Evolutionary conservation across 441 rosid genomes (phyloP).

Genomic region (Euphorbia celastroides): DNA sequence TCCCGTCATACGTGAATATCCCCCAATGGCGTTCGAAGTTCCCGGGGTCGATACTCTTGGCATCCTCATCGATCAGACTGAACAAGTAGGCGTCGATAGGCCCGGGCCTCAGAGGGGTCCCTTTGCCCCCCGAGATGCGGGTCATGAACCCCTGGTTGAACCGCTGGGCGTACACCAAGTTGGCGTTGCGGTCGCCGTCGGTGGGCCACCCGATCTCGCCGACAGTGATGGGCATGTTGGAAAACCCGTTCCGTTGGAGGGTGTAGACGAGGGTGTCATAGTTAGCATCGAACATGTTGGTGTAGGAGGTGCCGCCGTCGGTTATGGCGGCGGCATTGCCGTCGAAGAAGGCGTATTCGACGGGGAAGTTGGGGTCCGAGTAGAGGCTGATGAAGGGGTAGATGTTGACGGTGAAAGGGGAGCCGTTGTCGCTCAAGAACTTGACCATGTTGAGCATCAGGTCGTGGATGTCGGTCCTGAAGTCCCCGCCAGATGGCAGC

Average conservation of each 20-base stretch:
- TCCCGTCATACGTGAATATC: conserved; percentile 68
- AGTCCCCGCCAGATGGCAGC: conserved; percentile 89
- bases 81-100: conserved; percentile 78
- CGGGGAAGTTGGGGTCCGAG: conserved; percentile 60
- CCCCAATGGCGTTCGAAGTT: conserved; percentile 99
- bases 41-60: conserved; percentile 81
- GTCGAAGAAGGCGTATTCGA: conserved; percentile 92
- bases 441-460: conserved; percentile 72
- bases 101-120: conserved; percentile 80
- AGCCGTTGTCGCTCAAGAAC: conserved; percentile 59
- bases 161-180: conserved; percentile 56
- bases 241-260: conserved; percentile 75
- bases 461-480: conserved; percentile 70
- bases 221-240: conserved; percentile 66
- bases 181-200: conserved; percentile 80
- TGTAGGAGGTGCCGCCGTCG: conserved; percentile 64
- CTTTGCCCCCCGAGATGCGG: conserved; percentile 77
- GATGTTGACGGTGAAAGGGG: conserved; percentile 86
- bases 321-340: conserved; percentile 54
- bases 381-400: conserved; percentile 95
- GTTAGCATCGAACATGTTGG: conserved; percentile 91
- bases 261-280: conserved; percentile 78
- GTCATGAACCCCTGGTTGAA: conserved; percentile 92
- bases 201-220: conserved; percentile 99
- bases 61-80: conserved; percentile 91